Evolutionary conservation across 2,329 filamentous ascomycete species (phyloP).

Genomic region (Trichoderma sp.): DNA sequence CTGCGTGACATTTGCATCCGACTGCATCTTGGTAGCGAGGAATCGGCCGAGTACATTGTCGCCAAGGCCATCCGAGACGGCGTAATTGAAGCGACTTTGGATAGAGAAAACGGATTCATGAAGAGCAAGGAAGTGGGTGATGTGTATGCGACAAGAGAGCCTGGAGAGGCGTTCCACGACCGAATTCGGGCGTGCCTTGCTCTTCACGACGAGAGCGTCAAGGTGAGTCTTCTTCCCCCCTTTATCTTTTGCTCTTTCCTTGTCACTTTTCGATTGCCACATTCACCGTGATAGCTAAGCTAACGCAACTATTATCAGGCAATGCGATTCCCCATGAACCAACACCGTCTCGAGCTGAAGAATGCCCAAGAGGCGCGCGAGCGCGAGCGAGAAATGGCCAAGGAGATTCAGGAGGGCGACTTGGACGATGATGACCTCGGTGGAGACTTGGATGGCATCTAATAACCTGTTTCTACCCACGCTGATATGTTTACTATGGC

Average conservation of each 20-base stretch:
- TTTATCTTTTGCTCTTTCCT: not conserved
- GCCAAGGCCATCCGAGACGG: conserved; percentile 98
- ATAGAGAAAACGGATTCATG: conserved; percentile 96
- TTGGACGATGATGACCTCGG: conserved; percentile 95
- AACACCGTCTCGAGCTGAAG: conserved; percentile 94
- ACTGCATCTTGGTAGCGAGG: conserved; percentile 89
- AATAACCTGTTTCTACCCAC: conserved; percentile 42
- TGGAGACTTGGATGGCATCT: conserved; percentile 96
- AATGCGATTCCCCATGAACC: conserved; percentile 99
- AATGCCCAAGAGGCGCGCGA: conserved; percentile 98
- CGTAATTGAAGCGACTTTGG: conserved; percentile 92
- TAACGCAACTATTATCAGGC: conserved; percentile 58
- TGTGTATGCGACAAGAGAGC: conserved; percentile 93
- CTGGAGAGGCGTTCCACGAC: conserved; percentile 96
- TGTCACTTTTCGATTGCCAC: not conserved
- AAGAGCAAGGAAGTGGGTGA: conserved; percentile 97
- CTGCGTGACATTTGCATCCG: conserved; percentile 96
- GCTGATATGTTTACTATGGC: conserved; percentile 31
- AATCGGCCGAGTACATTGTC: conserved; percentile 98
- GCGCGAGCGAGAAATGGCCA: conserved; percentile 92
- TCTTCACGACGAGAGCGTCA: conserved; percentile 96
- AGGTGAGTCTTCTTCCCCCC: conserved; percentile 60
- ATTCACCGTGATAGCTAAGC: not conserved
- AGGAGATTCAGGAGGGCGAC: conserved; percentile 98
- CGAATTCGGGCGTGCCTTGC: conserved; percentile 89